Base-by-base conservation (phyloP, 2,329 filamentous ascomycete species). In the Scedosporium apiospermum region DNA sequence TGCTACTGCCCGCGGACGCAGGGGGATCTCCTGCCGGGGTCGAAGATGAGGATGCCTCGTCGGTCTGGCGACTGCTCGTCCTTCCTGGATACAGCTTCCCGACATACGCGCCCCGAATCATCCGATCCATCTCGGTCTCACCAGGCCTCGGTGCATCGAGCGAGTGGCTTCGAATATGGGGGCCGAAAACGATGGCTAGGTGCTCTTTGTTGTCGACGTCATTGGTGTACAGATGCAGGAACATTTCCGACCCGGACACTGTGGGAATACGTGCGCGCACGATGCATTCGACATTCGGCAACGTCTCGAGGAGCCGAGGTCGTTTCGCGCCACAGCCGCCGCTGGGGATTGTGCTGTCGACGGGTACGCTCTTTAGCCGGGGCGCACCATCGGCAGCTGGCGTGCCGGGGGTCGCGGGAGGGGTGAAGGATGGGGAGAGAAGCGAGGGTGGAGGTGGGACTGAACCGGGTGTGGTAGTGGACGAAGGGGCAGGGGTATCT, bases 221-320 rank as follows among this genome's bases (percentile, higher is more conserved):
- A 75, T 99, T 99, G 66, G 88, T 88, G 77, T 99, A 99, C 0
- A 98, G 80, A 71, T 99, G 93, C 60, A 99, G 77, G 75, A 96
- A 99, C 92, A 99, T 98, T 75, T 99, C 93, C 10, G 92, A 90
- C 3, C 93, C 93, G 0, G 84, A 86, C 2, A 91, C 93, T 0
- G 93, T 98, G 0, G 95, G 95, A 69, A 99, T 99, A 62, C 95
- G 88, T 18, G 95, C 95, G 67, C 95, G 89, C 58, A 98, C 95
- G 66, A 96, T 87, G 77, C 95, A 99, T 72, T 91, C 87, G n/a
- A 99, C 93, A 26, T 89, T 77, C 6, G 93, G 95, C 1, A 98
- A 80, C 14, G 80, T 84, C 67, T 88, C 81, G 6, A 97, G 83
- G 23, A 96, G 80, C 64, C 85, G 87, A 0, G 91, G 91, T 38